Evolutionary conservation across 2,329 filamentous ascomycete genomes (phyloP).

Genomic region (Cordyceps cicadae): DNA sequence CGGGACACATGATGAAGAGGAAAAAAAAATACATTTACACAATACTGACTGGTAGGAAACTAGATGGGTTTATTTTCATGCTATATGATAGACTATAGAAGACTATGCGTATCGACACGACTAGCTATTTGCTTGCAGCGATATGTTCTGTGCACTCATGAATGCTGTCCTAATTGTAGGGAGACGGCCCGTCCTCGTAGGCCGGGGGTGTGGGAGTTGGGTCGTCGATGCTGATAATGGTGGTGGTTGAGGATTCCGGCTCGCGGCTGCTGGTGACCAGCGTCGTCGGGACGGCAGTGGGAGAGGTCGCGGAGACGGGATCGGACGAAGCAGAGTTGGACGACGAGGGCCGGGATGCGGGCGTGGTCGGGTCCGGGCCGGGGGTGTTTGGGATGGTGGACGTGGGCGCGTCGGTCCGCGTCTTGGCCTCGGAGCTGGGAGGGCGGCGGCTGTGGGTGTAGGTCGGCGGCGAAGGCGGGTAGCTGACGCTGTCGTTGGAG

Average conservation of each 20-base stretch:
- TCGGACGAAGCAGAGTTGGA: background rate
- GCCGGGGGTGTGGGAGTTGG: background rate
- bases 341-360: background rate
- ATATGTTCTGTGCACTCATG: background rate
- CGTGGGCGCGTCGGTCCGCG: background rate
- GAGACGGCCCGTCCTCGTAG: background rate
- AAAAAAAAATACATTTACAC: background rate
- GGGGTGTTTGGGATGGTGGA: background rate
- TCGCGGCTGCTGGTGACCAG: slow-evolving; percentile 1
- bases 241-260: background rate
- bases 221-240: background rate
- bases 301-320: background rate
- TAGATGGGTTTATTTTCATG: background rate
- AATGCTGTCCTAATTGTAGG: background rate
- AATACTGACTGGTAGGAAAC: background rate
- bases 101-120: background rate
- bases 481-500: background rate
- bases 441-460: background rate
- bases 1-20: background rate
- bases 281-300: background rate
- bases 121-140: background rate
- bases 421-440: background rate
- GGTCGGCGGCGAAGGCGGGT: background rate
- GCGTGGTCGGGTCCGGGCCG: background rate
- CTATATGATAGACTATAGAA: slow-evolving; percentile 14